Evolutionary conservation across 257 asterid genomes (phyloP).

Genomic region (Ocimum tenuiflorum): DNA sequence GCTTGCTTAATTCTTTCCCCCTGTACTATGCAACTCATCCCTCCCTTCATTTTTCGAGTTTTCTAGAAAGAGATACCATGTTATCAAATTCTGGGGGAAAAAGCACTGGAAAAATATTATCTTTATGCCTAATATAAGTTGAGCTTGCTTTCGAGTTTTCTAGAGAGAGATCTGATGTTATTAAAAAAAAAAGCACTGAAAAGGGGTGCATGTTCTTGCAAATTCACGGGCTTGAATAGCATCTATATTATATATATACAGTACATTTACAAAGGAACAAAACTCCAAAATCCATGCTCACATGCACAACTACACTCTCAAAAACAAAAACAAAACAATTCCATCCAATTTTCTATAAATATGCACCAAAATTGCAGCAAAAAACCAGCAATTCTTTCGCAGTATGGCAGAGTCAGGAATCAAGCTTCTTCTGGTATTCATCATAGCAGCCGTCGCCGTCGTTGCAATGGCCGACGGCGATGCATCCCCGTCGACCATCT

Average conservation of each 20-base stretch:
- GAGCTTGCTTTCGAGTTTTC: too few species aligned
- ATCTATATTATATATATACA: background rate
- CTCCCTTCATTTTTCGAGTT: too few species aligned
- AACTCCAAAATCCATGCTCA: background rate
- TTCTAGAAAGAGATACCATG: too few species aligned
- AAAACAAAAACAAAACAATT: background rate
- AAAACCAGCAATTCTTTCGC: background rate
- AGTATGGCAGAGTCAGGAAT: slow-evolving; percentile 13
- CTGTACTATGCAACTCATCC: too few species aligned
- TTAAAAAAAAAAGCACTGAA: too few species aligned
- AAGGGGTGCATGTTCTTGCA: background rate
- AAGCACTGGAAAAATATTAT: too few species aligned
- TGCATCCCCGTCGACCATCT: slow-evolving; percentile 16
- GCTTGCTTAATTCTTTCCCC: too few species aligned
- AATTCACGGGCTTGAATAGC: background rate
- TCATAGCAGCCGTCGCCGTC: background rate
- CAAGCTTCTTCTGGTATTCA: background rate
- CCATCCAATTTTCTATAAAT: background rate
- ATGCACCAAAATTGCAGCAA: background rate
- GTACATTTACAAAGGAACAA: background rate
- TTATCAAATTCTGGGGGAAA: too few species aligned
- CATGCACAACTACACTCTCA: too few species aligned
- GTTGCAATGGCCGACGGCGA: slow-evolving; percentile 1
- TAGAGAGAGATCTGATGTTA: too few species aligned
- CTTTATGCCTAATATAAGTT: too few species aligned